Base-by-base conservation (phyloP, 345 rosid species). In the Bruguiera gymnorhiza region DNA sequence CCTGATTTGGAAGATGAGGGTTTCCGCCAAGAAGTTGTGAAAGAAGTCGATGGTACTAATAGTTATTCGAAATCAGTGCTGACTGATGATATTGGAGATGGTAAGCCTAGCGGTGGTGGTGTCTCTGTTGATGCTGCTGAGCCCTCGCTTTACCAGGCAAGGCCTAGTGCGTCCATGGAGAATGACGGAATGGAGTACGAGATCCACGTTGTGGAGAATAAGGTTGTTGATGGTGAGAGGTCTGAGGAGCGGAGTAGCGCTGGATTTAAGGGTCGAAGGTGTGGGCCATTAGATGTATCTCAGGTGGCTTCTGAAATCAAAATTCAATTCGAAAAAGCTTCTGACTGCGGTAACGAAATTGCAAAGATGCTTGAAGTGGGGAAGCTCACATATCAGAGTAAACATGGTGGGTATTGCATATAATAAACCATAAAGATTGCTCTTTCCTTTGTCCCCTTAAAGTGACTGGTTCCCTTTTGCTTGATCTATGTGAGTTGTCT, bases 1-100 rank as follows among this genome's bases (percentile, higher is more conserved):
- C 99, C 99, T 66, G 99, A 96, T 66, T 81, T 96, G 79, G 99
- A 96, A 78, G 93, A 90, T 8, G 98, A 87, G 60, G 85, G 85
- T 67, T 79, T 66, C 7, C 87, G 74, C 6, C 83, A 78, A 43
- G 96, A 90, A 79, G 87, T 83, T 39, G 95, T 90, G 43, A 92
- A 87, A 75, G 75, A 90, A 77, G 91, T 92, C 23, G 29, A 55
- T 23, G 59, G 16, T 26, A 55, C 6, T 55, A 54, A 53, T 53
- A 53, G 24, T n/a, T n/a, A 54, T 24, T 54, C 18, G 5, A 55
- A n/a, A 55, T 55, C 59, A 26, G 26, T 8, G 1, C 19, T 55
- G 59, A 5, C 6, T 55, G 59, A 55, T 55, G 59, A 55, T 55
- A 8, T n/a, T 23, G 59, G 59, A 8, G 20, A 23, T 23, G 21